These are phyloP conservation scores for Rehmannia glutinosa DNA, from an alignment of 257 asterid genomes.

Conservation along the genomic window DNA sequence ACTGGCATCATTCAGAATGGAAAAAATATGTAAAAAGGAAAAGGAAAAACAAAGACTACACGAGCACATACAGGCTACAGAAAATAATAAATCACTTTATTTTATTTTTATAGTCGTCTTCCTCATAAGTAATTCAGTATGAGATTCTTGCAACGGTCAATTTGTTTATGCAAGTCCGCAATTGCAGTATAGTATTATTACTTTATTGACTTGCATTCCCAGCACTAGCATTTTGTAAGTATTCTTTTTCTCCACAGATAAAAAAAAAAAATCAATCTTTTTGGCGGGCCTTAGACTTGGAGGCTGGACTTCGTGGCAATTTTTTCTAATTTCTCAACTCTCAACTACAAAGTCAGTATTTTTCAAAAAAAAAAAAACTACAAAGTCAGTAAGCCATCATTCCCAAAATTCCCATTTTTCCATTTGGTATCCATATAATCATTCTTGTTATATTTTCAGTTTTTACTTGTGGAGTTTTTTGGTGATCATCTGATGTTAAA, in stretches of 20 bases:
- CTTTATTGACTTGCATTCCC: not conserved
- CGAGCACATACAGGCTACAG: not conserved
- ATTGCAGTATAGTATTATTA: not conserved
- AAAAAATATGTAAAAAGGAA: not conserved
- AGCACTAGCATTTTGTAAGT: not conserved
- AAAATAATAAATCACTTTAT: not conserved
- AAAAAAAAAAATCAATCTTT: not conserved
- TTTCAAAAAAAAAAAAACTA: too few species aligned
- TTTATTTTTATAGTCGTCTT: not conserved
- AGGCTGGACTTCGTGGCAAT: too few species aligned
- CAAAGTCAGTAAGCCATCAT: too few species aligned
- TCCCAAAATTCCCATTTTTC: too few species aligned
- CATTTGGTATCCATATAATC: not conserved
- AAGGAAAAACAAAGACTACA: not conserved
- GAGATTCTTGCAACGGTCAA: too few species aligned
- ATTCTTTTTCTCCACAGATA: not conserved
- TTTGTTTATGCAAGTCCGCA: not conserved
- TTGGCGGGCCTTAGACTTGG: constrained; percentile 22
- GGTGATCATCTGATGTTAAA: constrained; percentile 15
- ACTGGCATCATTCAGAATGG: not conserved
- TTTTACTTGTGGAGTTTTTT: too few species aligned
- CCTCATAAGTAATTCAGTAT: not conserved
- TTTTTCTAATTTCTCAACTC: too few species aligned
- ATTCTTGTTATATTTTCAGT: not conserved
- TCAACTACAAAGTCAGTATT: constrained; percentile 17